A percentile compares a stretch with the other conserved stretches of the same genome.
phyloP scores from a whole-genome alignment of 208 protist species.

The Acanthamoeba comandoni region DNA sequence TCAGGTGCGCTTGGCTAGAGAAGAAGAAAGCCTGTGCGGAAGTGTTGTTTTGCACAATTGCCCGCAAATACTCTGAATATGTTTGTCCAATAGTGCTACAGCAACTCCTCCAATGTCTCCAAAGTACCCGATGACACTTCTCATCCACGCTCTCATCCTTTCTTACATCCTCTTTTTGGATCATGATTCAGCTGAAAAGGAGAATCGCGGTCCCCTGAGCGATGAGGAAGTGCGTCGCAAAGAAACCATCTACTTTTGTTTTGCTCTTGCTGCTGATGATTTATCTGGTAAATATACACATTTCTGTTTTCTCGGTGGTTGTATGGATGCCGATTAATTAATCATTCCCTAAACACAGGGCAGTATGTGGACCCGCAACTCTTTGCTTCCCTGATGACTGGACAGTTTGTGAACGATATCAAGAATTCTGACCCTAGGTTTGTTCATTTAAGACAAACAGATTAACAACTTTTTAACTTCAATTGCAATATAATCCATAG shows the following conservation, averaged over 20 bases:
- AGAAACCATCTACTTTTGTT: constrained; percentile 38
- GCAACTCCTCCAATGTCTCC: constrained; percentile 24
- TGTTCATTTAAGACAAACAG: background rate
- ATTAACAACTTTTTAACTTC: background rate
- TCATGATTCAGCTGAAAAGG: constrained; percentile 19
- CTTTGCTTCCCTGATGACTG: background rate
- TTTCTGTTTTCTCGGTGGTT: too few relatives aligned
- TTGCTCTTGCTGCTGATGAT: constrained; percentile 24
- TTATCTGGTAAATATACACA: too few relatives aligned
- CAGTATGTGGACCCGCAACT: background rate
- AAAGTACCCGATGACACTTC: background rate
- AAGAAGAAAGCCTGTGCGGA: constrained; percentile 39
- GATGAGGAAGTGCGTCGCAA: constrained; percentile 65
- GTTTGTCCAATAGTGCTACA: constrained; percentile 6
- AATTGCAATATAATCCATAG: background rate
- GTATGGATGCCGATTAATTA: too few relatives aligned
- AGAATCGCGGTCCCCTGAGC: constrained; percentile 18
- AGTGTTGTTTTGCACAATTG: constrained; percentile 17
- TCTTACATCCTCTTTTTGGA: background rate
- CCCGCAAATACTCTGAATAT: background rate
- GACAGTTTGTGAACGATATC: constrained; percentile 40
- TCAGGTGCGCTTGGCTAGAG: constrained; percentile 49
- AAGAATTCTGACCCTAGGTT: constrained; percentile 61
- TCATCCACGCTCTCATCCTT: background rate
- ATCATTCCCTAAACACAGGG: background rate